Conservation (phyloP, 225 moss, liverwort and hornwort species). For the Antitrichia curtipendula region DNA sequence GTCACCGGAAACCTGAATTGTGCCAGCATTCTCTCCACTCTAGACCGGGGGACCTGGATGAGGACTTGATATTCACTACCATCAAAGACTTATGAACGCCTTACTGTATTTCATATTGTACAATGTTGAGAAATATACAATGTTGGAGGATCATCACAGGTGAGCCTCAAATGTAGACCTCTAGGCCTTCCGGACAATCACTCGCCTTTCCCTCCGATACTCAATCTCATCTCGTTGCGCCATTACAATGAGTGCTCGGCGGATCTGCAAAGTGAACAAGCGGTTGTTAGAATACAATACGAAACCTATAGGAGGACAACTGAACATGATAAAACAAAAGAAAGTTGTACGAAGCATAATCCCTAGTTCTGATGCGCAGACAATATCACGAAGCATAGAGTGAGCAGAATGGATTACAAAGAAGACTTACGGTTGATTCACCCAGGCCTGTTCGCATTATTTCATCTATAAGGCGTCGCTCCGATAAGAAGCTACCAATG, state of each 20-base stretch:
- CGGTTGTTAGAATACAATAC: too few species aligned
- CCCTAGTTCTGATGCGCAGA: not conserved
- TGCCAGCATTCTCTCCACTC: not conserved
- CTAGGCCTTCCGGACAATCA: conserved; percentile 45
- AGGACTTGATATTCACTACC: not conserved
- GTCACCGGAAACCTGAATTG: not conserved
- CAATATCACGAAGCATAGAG: not conserved
- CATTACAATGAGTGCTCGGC: conserved; percentile 54
- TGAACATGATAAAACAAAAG: not conserved
- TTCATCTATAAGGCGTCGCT: conserved; percentile 65
- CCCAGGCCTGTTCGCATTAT: conserved; percentile 81
- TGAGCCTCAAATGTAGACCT: not conserved
- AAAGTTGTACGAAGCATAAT: not conserved
- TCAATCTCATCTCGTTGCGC: conserved; percentile 61
- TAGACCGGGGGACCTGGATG: not conserved
- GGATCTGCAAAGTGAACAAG: conserved; percentile 15
- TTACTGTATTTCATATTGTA: not conserved
- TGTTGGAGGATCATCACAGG: not conserved
- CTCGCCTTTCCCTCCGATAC: conserved; percentile 46
- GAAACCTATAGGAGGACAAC: not conserved
- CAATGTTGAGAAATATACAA: conserved; percentile 2
- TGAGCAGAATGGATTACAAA: not conserved
- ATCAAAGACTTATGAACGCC: not conserved
- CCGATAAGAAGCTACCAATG: conserved; percentile 81
- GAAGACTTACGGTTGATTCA: conserved; percentile 54